Evolutionary conservation across 345 rosid species (phyloP).

Genomic region (Leavenworthia alabamica): DNA sequence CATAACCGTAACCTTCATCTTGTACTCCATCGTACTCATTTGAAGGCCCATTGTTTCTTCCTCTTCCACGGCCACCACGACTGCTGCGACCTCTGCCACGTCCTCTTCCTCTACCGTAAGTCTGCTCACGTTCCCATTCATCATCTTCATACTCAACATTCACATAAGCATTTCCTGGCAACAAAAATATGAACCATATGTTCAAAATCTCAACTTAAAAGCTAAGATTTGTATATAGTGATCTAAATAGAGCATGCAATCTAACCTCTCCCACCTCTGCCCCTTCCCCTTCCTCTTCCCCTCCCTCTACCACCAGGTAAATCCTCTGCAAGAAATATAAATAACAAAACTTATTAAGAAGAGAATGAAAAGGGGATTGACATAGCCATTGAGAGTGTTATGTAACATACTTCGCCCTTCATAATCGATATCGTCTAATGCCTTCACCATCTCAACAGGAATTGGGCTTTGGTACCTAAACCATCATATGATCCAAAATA

Average conservation of each 20-base stretch:
- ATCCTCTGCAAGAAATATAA: slow-evolving; percentile 41
- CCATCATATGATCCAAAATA: neutral
- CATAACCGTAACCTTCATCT: slow-evolving; percentile 63
- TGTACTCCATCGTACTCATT: slow-evolving; percentile 46
- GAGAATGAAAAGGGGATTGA: neutral
- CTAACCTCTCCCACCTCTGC: slow-evolving; percentile 35
- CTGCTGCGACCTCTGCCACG: slow-evolving; percentile 76
- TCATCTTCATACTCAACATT: slow-evolving; percentile 71
- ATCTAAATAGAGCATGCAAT: neutral
- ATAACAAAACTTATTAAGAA: neutral
- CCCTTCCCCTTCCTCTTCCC: slow-evolving; percentile 52
- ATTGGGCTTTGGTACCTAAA: slow-evolving; percentile 73
- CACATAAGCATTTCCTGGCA: slow-evolving; percentile 63
- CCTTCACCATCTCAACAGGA: slow-evolving; percentile 60
- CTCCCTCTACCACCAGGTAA: slow-evolving; percentile 66
- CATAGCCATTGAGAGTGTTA: neutral
- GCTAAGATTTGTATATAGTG: neutral
- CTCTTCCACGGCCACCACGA: slow-evolving; percentile 83
- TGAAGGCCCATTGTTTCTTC: slow-evolving; percentile 69
- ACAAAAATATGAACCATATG: neutral
- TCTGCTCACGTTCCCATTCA: slow-evolving; percentile 60
- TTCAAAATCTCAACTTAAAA: neutral
- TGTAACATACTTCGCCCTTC: slow-evolving; percentile 50
- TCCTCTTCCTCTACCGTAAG: slow-evolving; percentile 69
- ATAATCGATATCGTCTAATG: slow-evolving; percentile 37